These are phyloP conservation scores for Aspergillus homomorphus DNA, from an alignment of 495 filamentous ascomycete genomes.

Conservation along the genomic window DNA sequence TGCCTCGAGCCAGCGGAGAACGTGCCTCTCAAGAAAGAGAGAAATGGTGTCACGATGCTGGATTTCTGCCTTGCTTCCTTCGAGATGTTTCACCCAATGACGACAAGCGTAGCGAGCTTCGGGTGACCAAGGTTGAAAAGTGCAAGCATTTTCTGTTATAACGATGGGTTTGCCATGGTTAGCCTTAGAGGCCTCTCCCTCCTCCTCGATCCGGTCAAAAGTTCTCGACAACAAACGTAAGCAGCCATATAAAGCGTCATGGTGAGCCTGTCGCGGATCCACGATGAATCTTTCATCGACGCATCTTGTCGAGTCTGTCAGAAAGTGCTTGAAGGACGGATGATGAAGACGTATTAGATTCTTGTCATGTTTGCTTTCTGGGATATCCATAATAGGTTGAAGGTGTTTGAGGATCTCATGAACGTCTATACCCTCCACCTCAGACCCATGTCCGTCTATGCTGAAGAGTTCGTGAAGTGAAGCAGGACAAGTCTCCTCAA, in stretches of 20 bases:
- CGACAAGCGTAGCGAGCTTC: neutral
- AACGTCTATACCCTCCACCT: neutral
- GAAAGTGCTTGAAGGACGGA: neutral
- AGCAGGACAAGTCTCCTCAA: neutral
- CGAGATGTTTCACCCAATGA: neutral
- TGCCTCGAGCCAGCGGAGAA: neutral
- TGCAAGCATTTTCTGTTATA: neutral
- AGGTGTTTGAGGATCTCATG: neutral
- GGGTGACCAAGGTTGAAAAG: neutral
- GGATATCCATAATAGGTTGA: neutral
- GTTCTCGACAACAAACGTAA: neutral
- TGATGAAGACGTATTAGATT: neutral
- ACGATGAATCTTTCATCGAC: neutral
- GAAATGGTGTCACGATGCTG: neutral
- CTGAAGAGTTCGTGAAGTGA: neutral
- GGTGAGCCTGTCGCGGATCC: neutral
- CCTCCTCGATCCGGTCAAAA: neutral
- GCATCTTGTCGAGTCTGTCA: neutral
- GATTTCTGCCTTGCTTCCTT: neutral
- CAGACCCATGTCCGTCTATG: neutral
- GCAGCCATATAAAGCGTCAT: neutral
- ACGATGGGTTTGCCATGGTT: neutral
- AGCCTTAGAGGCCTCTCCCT: neutral
- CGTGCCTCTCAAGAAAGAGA: neutral
- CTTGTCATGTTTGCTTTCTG: neutral